phyloP scores from a whole-genome alignment of 495 filamentous ascomycete genomes.

The Sporormia fimetaria region DNA sequence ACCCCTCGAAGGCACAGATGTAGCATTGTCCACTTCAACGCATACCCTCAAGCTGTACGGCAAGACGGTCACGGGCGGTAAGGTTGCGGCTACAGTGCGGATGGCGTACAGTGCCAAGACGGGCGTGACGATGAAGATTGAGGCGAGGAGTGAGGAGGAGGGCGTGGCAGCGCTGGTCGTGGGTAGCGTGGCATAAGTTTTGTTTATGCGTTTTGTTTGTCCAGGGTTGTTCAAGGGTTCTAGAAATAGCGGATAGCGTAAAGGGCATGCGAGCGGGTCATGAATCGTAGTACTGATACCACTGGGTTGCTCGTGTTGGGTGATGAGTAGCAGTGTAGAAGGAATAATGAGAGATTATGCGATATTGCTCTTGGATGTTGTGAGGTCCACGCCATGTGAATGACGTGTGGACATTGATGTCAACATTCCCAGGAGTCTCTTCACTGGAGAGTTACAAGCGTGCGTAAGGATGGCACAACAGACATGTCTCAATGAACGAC shows the following conservation, averaged over 20 bases:
- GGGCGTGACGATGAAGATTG: conserved; percentile 90
- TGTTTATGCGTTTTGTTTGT: background rate
- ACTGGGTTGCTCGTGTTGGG: too few species aligned
- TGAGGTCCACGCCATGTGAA: too few species aligned
- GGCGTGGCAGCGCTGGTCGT: conserved; percentile 77
- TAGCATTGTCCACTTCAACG: conserved; percentile 74
- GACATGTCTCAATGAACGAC: too few species aligned
- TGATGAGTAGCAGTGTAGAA: too few species aligned
- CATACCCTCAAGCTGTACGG: conserved; percentile 93
- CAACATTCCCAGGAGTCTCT: too few species aligned
- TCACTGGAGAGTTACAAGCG: too few species aligned
- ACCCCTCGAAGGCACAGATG: conserved; percentile 84
- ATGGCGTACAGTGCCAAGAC: conserved; percentile 91
- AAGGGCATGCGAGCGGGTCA: too few species aligned
- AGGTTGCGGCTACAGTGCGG: conserved; percentile 73
- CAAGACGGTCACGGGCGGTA: conserved; percentile 85
- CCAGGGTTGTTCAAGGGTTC: background rate
- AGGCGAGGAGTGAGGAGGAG: conserved; percentile 81
- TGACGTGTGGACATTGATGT: too few species aligned
- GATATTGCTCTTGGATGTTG: too few species aligned
- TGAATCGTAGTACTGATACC: too few species aligned
- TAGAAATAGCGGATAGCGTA: background rate
- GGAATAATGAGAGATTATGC: too few species aligned
- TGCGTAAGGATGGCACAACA: too few species aligned
- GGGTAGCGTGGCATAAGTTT: conserved; percentile 64